A percentile compares a stretch with the other conserved stretches of the same genome.
phyloP scores from a whole-genome alignment of 371 early-diverging fungal genomes.

The Mucor irregularis region DNA sequence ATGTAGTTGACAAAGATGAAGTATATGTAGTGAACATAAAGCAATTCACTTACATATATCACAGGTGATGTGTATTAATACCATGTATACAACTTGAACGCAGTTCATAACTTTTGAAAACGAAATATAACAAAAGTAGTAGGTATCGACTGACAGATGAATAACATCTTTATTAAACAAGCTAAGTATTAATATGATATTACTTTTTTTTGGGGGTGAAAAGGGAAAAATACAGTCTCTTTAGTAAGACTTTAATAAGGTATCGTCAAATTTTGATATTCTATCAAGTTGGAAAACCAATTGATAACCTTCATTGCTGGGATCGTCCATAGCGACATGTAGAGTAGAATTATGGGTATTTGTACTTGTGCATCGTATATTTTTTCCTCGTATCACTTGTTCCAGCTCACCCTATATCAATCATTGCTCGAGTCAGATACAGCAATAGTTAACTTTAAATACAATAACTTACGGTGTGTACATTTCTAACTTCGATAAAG shows the following conservation, averaged over 20 bases:
- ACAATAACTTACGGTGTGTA: conserved; percentile 61
- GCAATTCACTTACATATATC: too few species aligned
- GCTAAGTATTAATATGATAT: background rate
- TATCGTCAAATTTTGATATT: background rate
- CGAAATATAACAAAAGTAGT: too few species aligned
- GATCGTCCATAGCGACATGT: conserved; percentile 50
- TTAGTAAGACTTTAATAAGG: background rate
- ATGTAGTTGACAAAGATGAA: too few species aligned
- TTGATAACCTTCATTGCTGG: conserved; percentile 42
- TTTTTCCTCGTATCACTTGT: conserved; percentile 40
- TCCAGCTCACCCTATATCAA: conserved; percentile 33
- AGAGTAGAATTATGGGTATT: conserved; percentile 25
- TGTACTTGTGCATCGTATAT: conserved; percentile 37
- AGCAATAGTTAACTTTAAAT: background rate
- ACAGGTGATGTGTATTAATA: too few species aligned
- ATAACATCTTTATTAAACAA: too few species aligned
- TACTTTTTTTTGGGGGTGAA: background rate
- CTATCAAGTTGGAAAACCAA: conserved; percentile 34
- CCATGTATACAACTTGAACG: too few species aligned
- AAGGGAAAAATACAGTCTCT: background rate
- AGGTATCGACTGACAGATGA: too few species aligned
- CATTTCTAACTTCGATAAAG: conserved; percentile 87
- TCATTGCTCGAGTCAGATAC: too few species aligned
- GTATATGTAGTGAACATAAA: too few species aligned
- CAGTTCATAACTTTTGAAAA: too few species aligned